A percentile compares a stretch with the other conserved stretches of the same genome.
phyloP scores from a whole-genome alignment of 768 basidiomycete genomes.

The Holtermannia corniformis region DNA sequence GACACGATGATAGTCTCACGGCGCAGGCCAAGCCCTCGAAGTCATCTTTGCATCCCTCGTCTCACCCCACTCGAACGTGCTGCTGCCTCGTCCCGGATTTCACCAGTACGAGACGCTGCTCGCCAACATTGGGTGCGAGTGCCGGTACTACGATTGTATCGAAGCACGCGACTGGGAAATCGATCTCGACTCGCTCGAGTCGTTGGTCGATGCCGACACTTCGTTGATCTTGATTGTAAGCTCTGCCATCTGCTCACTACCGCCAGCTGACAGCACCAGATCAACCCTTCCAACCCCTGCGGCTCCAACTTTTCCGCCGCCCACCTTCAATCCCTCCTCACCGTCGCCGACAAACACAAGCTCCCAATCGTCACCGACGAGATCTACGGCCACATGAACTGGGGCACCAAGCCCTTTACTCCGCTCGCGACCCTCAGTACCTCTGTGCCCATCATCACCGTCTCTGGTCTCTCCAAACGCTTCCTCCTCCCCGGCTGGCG shows the following conservation, averaged over 20 bases:
- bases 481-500: constrained; percentile 43
- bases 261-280: constrained; percentile 17
- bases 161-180: constrained; percentile 40
- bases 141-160: constrained; percentile 40
- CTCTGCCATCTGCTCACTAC: background rate
- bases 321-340: constrained; percentile 34
- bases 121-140: constrained; percentile 28
- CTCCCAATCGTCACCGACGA: constrained; percentile 41
- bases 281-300: constrained; percentile 42
- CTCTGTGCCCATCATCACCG: constrained; percentile 36
- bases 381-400: constrained; percentile 38
- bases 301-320: constrained; percentile 38
- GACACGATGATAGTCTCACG: constrained; percentile 30
- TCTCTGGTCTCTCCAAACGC: constrained; percentile 42
- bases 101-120: constrained; percentile 39
- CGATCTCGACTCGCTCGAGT: constrained; percentile 36
- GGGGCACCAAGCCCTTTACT: constrained; percentile 33
- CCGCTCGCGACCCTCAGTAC: constrained; percentile 37
- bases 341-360: constrained; percentile 31
- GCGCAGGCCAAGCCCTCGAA: constrained; percentile 40
- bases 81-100: constrained; percentile 41
- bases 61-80: constrained; percentile 36
- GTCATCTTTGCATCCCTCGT: constrained; percentile 35
- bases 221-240: constrained; percentile 38
- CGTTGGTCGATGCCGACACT: constrained; percentile 40